Evolutionary conservation across 768 basidiomycete genomes (phyloP).

Genomic region (Trametes meyenii): DNA sequence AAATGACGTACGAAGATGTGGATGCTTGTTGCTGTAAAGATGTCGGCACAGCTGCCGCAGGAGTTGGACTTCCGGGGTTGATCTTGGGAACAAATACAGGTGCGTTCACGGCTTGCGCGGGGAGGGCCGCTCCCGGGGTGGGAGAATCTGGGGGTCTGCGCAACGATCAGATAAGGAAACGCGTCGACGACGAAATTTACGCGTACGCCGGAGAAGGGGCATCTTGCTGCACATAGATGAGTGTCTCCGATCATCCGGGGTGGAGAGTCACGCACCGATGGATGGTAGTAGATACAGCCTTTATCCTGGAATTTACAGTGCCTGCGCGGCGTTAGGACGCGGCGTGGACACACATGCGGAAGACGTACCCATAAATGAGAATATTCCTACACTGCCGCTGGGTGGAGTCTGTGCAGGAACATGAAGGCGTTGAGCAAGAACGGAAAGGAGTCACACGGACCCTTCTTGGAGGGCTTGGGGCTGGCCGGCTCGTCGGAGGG

Average conservation of each 20-base stretch:
- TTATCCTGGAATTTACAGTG: conserved; percentile 86
- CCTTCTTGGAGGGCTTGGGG: conserved; percentile 51
- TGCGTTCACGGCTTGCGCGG: conserved; percentile 76
- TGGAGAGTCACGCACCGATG: conserved; percentile 49
- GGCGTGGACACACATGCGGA: background rate
- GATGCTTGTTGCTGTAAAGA: conserved; percentile 19
- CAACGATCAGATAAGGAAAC: conserved; percentile 2
- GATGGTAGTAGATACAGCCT: conserved; percentile 84
- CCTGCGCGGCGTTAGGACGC: conserved; percentile 40
- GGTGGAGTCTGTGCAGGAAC: conserved; percentile 52
- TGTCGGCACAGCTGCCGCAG: conserved; percentile 17
- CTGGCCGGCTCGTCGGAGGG: conserved; percentile 44
- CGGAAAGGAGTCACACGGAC: conserved; percentile 18
- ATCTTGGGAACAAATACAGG: conserved; percentile 82
- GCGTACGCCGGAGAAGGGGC: conserved; percentile 34
- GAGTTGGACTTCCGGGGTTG: conserved; percentile 22
- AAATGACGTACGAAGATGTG: conserved; percentile 14
- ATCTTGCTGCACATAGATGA: conserved; percentile 26
- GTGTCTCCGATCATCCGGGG: conserved; percentile 8
- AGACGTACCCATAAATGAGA: conserved; percentile 80
- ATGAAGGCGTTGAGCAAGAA: conserved; percentile 21
- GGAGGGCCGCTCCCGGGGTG: conserved; percentile 41
- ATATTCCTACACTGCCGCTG: conserved; percentile 90
- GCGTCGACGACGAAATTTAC: background rate
- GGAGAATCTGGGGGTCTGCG: conserved; percentile 52